Conservation (phyloP, 2,329 filamentous ascomycete genomes). For the Harringtonia aguacate region DNA sequence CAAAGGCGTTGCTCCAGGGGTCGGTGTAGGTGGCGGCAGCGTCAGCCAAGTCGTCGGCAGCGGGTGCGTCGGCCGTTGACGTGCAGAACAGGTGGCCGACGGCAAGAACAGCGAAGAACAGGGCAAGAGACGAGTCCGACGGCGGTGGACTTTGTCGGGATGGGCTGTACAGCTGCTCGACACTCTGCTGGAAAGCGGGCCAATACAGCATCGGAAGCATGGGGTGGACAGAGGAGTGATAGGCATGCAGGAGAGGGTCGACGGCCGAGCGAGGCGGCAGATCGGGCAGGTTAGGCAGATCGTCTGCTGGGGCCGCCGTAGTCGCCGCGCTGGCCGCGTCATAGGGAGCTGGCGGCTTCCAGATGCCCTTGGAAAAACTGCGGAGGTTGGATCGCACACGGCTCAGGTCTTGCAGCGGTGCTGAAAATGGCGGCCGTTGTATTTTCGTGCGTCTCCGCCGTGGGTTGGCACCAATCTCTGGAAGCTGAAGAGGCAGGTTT, state of each 20-base stretch:
- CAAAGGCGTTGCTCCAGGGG: slow-evolving; percentile 70
- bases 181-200: slow-evolving; percentile 67
- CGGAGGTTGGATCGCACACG: slow-evolving; percentile 63
- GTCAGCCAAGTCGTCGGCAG: slow-evolving; percentile 59
- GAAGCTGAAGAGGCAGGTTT: background rate
- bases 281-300: slow-evolving; percentile 41
- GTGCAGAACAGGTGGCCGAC: slow-evolving; percentile 73
- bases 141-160: slow-evolving; percentile 17
- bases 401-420: slow-evolving; percentile 55
- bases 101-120: slow-evolving; percentile 76
- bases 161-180: slow-evolving; percentile 64
- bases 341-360: slow-evolving; percentile 64
- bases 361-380: slow-evolving; percentile 64
- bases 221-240: slow-evolving; percentile 65
- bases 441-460: background rate
- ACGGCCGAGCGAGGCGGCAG: slow-evolving; percentile 60
- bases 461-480: background rate
- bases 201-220: slow-evolving; percentile 82
- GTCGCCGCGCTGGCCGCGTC: slow-evolving; percentile 28
- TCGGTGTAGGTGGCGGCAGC: slow-evolving; percentile 60
- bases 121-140: slow-evolving; percentile 57
- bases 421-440: background rate
- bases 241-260: slow-evolving; percentile 64
- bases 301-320: background rate
- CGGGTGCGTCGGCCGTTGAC: slow-evolving; percentile 44